Percentiles rank a stretch among this genome's conserved stretches.
Evolutionary conservation across 768 basidiomycete species (phyloP).

Genomic region (Lactarius psammicola): DNA sequence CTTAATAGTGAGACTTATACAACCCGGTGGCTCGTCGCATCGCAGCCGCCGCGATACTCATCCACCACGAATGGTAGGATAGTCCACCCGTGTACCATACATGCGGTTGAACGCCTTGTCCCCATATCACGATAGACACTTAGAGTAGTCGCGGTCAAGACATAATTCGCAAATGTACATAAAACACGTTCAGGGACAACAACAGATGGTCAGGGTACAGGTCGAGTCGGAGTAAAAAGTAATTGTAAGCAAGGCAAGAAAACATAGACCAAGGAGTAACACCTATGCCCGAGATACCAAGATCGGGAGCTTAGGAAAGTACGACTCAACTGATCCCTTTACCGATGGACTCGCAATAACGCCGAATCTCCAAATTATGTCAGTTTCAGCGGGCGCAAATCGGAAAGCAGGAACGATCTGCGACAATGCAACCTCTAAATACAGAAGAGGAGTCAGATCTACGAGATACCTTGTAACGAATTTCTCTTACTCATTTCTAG

Average conservation of each 20-base stretch:
- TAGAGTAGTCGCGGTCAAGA: neutral
- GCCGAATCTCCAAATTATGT: neutral
- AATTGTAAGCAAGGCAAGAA: no score
- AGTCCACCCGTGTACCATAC: no score
- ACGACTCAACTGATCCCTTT: neutral
- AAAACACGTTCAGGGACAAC: neutral
- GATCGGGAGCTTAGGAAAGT: neutral
- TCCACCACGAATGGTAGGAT: no score
- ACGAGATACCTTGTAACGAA: constrained; percentile 25
- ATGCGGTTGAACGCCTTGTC: no score
- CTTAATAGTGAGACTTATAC: no score
- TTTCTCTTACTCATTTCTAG: neutral
- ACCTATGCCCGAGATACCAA: neutral
- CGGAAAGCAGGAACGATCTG: neutral
- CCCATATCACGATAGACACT: no score
- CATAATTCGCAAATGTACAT: neutral
- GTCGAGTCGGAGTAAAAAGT: no score
- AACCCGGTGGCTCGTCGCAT: no score
- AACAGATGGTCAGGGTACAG: neutral
- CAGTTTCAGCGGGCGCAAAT: neutral
- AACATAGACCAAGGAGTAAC: neutral
- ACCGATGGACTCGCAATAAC: neutral
- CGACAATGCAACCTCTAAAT: neutral
- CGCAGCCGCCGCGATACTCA: no score
- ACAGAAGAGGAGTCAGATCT: constrained; percentile 36